Evolutionary conservation across 495 filamentous ascomycete species (phyloP), one percentile per base, ranked within the genome.

Genomic region (Halenospora varia): DNA sequence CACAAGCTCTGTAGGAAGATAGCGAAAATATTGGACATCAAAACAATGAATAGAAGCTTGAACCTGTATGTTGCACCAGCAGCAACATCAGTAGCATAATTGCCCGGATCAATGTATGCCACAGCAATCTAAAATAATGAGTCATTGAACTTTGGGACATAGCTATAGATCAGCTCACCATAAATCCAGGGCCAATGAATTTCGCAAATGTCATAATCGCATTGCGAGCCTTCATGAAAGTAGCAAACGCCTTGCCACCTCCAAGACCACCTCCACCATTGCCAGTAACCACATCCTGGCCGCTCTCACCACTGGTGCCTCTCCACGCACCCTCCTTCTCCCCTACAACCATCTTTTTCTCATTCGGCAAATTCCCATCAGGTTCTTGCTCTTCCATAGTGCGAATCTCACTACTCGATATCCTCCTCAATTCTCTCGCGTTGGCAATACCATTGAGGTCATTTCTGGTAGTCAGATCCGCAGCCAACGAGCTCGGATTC

Each of bases 141-240:
- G 15, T 13, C 26, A 51, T 9, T 48, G 25, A 57, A 23, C 13
- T 2, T 24, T 45, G 29, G 48, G 17, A n/a, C n/a, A n/a, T 10
- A 35, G 47, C 19, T 9, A 62, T 44, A 11, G 20, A 10, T 59
- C 10, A 40, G 18, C 15, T 1, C 70, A 77, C 77, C 71, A 96
- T 81, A 69, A 96, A 92, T 1, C 91, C 91, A 11, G 92, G 92
- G 0, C 92, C 92, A 47, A 96, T 74, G 66, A 96, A 96, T 57
- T 83, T 84, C 55, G 70, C 71, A 64, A 88, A 94, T 26, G 84
- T 92, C 54, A 75, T 45, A 39, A 92, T 18, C 11, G 73, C 56
- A 48, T 70, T 62, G 49, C 66, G 59, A 18, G 74, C 41, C 23
- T 65, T 66, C 44, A 55, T 55, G n/a, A 70, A 48, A 22, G 55